Base-by-base conservation (phyloP, 2,329 filamentous ascomycete species). In the Cladophialophora psammophila region DNA sequence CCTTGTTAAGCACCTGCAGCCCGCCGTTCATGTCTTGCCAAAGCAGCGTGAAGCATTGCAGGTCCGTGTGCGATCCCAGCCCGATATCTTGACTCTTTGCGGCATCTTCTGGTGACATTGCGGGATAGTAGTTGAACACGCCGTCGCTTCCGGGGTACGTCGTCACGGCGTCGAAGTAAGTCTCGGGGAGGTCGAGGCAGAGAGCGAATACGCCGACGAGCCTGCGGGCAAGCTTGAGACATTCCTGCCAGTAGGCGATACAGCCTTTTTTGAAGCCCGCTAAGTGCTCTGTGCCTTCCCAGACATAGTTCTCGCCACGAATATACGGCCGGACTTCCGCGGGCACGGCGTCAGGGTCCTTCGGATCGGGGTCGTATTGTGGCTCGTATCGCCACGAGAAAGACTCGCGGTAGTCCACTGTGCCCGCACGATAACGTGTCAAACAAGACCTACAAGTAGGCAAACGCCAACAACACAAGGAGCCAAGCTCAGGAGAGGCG, bases 121-220 rank as follows among this genome's bases (percentile, higher is more conserved):
- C 74, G 0, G 82, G 81, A 61, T 84, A 84, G 68, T 80, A 83
- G 56, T 82, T 79, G 69, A 80, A 81, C 0, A 82, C 79, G 1
- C 76, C 78, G 61, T 81, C 79, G 0, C 78, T 76, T 0, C 78
- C 86, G 0, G 87, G 87, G 69, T 85, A 82, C 0, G 80, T 82
- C 18, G 83, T 82, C 61, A 86, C 83, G 2, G 77, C 76, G 67
- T 88, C 86, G 72, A 88, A 88, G 63, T 84, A 84, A 38, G 81
- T 72, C 71, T 89, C 86, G 0, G 82, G 79, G 3, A 88, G 76
- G 10, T 81, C 80, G 1, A 89, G 78, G 4, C 82, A 83, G 2
- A 89, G 77, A 0, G 87, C 86, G 71, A 89, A 87, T 6, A 82
- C 76, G 4, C 79, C 78, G 2, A 86, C 81, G 36, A 89, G 74